Base-by-base conservation (phyloP, 495 filamentous ascomycete genomes). In the Cercophora samala region DNA sequence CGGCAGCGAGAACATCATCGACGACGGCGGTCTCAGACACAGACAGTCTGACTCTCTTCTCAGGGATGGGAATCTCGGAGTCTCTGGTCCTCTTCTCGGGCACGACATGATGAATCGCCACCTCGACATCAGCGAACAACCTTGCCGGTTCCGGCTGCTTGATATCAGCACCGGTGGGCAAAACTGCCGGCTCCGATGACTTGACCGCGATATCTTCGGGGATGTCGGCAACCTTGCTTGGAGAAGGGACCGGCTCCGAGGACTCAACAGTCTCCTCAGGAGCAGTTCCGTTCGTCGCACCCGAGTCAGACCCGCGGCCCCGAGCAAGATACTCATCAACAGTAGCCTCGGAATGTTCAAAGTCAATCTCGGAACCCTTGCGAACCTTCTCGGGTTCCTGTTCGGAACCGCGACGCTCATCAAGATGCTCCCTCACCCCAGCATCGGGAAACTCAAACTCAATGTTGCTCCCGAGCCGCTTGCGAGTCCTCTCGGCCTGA, bases 321-420 rank as follows among this genome's bases (percentile, higher is more conserved):
- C 22, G n/a, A 21, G 6, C n/a, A 19, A 32, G 22, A 26, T 60
- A 24, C 26, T 29, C 19, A 23, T 60, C 18, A 60, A 60, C 22
- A 29, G 21, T 24, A 8, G 58, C 13, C 22, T 60, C 58, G 17
- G 58, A n/a, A 29, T 23, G 18, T 2, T 26, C 58, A 60, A 60
- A 25, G 23, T 60, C 61, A 53, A 63, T 54, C 60, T 62, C 60
- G 60, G 19, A 21, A 5, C 26, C 58, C 8, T 24, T 60, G 18
- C 24, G 58, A 60, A 24, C 22, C 19, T 23, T 56, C 53, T 56
- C 23, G 24, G 58, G 9, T 17, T 18, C 58, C 9, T 13, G 18
- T 5, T 5, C 4, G 21, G 22, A 25, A 29, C 26, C 58, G 22
- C 24, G 22, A 29, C 22, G 21, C 26, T 18, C 17, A 18, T 60